Evolutionary conservation across 108 stramenopile species (phyloP), one percentile per base, ranked within the genome.

Genomic region (Nitzschia palea): DNA sequence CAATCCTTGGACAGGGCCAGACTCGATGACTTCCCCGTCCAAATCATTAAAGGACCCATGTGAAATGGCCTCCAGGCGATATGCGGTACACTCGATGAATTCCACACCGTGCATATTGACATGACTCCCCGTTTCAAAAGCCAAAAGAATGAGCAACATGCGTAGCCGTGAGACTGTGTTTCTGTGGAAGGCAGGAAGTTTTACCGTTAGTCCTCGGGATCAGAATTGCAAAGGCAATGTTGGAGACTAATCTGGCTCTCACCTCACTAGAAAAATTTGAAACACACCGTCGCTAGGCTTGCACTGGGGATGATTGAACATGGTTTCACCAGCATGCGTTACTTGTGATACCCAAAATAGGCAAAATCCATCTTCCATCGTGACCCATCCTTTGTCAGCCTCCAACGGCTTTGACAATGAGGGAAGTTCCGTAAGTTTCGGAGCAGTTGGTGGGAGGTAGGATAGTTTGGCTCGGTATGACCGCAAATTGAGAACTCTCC

Each of bases 21-120:
- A 22, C 68, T 93, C 88, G 43, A 95, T 73, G 54, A 90, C 73
- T 77, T 95, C 95, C 22, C 95, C 95, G 62, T 95, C 95, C 60
- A 95, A 52, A 67, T 87, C 88, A 68, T 93, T 90, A 74, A 81
- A 83, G 20, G 86, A 86, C 25, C 80, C 85, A 17, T 71, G 44
- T 33, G 37, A 78, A 30, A 70, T 37, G 17, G 90, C 84, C 63
- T 92, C 90, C 20, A 95, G 73, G 8, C 90, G 82, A 72, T 81
- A 93, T 9, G 95, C 91, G 23, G 75, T 68, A 65, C 95, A 95
- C 29, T 81, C 53, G 30, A 91, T 55, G 31, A 89, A 73, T 67
- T 93, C 90, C 22, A 79, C 79, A 12, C 59, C 68, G 20, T 68
- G 62, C 51, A 79, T 79, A 0, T 77, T 47, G 8, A 83, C 80